These are phyloP conservation scores for Sherardia arvensis DNA, from an alignment of 257 asterid genomes.

Conservation along the genomic window DNA sequence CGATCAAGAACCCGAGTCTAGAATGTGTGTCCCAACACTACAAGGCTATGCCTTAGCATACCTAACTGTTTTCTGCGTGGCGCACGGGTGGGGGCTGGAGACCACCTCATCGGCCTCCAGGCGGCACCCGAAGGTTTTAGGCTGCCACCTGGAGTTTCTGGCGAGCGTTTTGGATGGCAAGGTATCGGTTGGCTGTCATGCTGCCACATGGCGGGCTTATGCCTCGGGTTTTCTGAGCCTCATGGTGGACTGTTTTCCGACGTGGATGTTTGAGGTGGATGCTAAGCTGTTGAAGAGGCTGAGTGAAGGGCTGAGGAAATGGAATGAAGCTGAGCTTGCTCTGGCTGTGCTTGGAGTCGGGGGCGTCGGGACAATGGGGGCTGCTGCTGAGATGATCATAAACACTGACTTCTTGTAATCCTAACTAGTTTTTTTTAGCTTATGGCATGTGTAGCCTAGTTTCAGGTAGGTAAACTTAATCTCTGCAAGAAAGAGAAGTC, in stretches of 20 bases:
- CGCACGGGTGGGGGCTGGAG: constrained; percentile 71
- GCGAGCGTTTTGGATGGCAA: constrained; percentile 67
- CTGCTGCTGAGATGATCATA: constrained; percentile 68
- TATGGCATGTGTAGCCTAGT: constrained; percentile 4
- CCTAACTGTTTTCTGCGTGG: constrained; percentile 59
- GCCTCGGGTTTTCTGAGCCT: constrained; percentile 66
- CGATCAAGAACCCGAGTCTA: constrained; percentile 26
- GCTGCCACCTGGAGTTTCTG: constrained; percentile 68
- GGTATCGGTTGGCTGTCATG: constrained; percentile 75
- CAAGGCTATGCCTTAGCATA: constrained; percentile 78
- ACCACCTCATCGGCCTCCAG: constrained; percentile 53
- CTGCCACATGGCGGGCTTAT: constrained; percentile 86
- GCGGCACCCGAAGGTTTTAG: constrained; percentile 56
- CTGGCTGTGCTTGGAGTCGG: constrained; percentile 70
- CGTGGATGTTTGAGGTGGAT: constrained; percentile 64
- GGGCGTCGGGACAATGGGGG: constrained; percentile 68
- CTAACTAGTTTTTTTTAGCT: no score
- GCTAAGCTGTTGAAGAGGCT: constrained; percentile 52
- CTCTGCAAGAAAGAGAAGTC: constrained; percentile 6
- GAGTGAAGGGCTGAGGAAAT: constrained; percentile 54
- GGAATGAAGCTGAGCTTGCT: constrained; percentile 81
- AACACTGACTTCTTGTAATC: constrained; percentile 29
- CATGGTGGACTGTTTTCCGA: constrained; percentile 59
- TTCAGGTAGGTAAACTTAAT: constrained; percentile 14
- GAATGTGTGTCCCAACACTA: constrained; percentile 48